Evolutionary conservation across 1,284 basidiomycete species (phyloP).

Genomic region (Rugiboletus extremiorientalis): DNA sequence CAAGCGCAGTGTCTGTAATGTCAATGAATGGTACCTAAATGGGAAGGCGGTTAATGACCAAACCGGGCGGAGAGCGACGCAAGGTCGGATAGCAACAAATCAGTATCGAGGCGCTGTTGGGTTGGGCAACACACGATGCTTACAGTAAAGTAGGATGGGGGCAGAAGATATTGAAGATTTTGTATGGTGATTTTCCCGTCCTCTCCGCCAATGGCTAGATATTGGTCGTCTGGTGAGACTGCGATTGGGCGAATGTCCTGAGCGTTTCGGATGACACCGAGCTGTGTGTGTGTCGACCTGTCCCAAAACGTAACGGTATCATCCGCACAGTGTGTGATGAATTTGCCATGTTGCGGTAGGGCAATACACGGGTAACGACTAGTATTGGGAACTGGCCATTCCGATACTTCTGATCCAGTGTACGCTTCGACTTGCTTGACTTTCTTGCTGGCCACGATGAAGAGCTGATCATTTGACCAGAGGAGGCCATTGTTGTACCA

Average conservation of each 20-base stretch:
- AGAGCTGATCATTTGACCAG: neutral
- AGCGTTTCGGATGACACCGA: neutral
- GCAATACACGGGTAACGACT: neutral
- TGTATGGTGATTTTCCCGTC: neutral
- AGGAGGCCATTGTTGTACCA: neutral
- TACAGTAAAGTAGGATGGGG: too few relatives aligned
- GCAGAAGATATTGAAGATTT: too few relatives aligned
- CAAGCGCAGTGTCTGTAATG: neutral
- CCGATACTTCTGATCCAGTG: neutral
- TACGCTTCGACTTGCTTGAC: neutral
- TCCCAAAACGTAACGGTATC: neutral
- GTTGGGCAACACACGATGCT: neutral
- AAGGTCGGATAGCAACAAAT: neutral
- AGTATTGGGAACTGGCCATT: neutral
- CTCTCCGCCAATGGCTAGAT: neutral
- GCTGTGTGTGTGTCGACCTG: neutral
- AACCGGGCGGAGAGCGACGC: too few relatives aligned
- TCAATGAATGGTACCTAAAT: neutral
- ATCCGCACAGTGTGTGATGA: neutral
- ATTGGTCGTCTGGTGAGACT: neutral
- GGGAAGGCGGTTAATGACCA: neutral
- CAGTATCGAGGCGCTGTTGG: neutral
- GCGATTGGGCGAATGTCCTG: neutral
- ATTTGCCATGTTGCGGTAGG: neutral
- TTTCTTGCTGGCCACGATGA: neutral